Base-by-base conservation (phyloP, 306 rosid genomes). In the Lathyrus aphaca region DNA sequence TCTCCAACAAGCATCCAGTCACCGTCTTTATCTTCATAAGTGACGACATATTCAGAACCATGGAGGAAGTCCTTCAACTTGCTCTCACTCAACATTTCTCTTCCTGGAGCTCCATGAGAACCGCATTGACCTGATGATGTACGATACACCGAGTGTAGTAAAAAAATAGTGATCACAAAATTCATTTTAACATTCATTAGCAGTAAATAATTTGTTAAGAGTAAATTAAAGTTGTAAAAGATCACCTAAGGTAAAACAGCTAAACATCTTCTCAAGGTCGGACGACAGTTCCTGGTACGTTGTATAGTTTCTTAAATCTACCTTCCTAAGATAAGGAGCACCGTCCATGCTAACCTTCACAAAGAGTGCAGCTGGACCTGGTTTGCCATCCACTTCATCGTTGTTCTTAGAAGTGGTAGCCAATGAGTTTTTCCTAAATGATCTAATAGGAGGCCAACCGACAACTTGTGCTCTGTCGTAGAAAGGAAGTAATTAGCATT, bases 281-380 rank as follows among this genome's bases (percentile, higher is more conserved):
- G 89, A 83, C 61, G 97, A 91, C 23, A 91, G 75, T 11, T 91
- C 97, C 80, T 79, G 87, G 79, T 89, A 91, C 2, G 89, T 69
- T 35, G 84, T 73, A 64, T 89, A 89, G 62, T 79, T 87, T 78
- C 89, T 77, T 75, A 91, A 89, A 82, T 89, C 93, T 7, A 91
- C 96, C 87, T 91, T 91, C 85, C 97, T 82, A 69, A 86, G 75
- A 85, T 91, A 89, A 29, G 97, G 97, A 82, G 96, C 97, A 32
- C 97, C 97, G 62, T 91, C 97, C 93, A 91, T 91, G 87, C 96
- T 88, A 73, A 91, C 96, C 82, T 91, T 91, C 74, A 91, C 87
- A 81, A 88, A 91, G 68, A 89, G 85, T 6, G 91, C 86, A 23
- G 86, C 79, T n/a, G 81, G 84, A 64, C 89, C 84, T 4, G 92